A percentile compares a stretch with the other conserved stretches of the same genome.
Conservation (phyloP, 495 filamentous ascomycete species). For the Daldinia vernicosa region DNA sequence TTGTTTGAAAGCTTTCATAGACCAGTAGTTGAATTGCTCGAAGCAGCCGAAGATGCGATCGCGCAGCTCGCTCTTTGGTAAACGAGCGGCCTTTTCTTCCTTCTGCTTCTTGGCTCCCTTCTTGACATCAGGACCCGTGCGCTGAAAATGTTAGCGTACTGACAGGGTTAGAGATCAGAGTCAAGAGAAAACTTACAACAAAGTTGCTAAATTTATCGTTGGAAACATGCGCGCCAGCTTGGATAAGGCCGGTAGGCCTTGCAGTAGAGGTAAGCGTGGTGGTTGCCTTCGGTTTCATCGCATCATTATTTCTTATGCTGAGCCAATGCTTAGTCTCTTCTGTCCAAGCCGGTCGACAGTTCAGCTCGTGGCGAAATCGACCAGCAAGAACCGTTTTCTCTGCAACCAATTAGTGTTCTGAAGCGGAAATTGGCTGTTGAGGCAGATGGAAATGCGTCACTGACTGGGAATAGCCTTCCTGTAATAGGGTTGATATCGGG, state of each 20-base stretch:
- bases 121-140: constrained; percentile 52
- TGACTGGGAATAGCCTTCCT: constrained; percentile 85
- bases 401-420: constrained; percentile 45
- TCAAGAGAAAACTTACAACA: constrained; percentile 59
- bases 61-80: constrained; percentile 85
- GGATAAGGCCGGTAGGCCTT: constrained; percentile 52
- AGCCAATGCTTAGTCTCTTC: constrained; percentile 73
- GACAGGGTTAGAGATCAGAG: constrained; percentile 2
- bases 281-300: constrained; percentile 68
- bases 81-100: constrained; percentile 84
- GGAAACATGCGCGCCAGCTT: constrained; percentile 60
- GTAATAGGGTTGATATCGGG: constrained; percentile 72
- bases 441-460: constrained; percentile 41
- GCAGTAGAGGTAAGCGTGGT: constrained; percentile 59
- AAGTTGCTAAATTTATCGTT: constrained; percentile 61
- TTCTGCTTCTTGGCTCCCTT: constrained; percentile 63
- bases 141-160: constrained; percentile 42
- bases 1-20: constrained; percentile 79
- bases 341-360: constrained; percentile 78
- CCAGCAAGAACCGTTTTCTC: constrained; percentile 84
- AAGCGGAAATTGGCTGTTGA: not conserved
- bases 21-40: constrained; percentile 85
- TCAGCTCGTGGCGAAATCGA: constrained; percentile 76
- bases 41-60: constrained; percentile 85
- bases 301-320: constrained; percentile 65